These are phyloP conservation scores for Persicaria tinctoria DNA, from an alignment of 148 eudicot species.

Conservation along the genomic window DNA sequence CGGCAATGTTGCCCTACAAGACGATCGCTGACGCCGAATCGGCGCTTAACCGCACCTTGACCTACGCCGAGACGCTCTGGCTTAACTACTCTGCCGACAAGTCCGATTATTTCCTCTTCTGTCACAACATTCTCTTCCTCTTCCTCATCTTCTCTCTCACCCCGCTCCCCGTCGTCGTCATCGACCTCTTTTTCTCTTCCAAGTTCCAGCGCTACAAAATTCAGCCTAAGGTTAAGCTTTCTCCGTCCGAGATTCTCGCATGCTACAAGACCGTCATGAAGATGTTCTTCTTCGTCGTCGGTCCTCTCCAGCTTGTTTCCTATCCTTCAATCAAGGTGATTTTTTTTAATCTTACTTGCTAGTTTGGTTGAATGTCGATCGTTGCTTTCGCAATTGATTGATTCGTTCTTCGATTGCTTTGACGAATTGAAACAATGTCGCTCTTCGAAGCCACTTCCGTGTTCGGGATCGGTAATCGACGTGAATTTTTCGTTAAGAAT, in stretches of 20 bases:
- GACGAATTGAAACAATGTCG: conserved; percentile 3
- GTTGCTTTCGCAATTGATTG: background rate
- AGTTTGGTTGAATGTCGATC: conserved; percentile 2
- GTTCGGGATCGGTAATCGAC: background rate
- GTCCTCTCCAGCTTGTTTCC: conserved; percentile 78
- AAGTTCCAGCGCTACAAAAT: conserved; percentile 48
- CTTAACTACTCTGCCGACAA: conserved; percentile 64
- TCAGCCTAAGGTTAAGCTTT: conserved; percentile 64
- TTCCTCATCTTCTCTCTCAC: conserved; percentile 56
- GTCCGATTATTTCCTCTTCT: conserved; percentile 73
- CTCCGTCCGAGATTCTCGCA: conserved; percentile 31
- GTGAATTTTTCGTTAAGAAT: background rate
- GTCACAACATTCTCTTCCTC: conserved; percentile 77
- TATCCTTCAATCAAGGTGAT: conserved; percentile 59
- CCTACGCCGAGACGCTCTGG: conserved; percentile 64
- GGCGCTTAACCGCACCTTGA: conserved; percentile 46
- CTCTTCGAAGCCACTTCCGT: background rate
- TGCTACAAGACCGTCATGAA: conserved; percentile 75
- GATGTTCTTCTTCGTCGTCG: conserved; percentile 62
- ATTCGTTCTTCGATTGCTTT: background rate
- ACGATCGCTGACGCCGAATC: conserved; percentile 46
- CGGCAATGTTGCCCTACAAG: conserved; percentile 59
- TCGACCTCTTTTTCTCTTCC: conserved; percentile 27
- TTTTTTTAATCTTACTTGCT: background rate
- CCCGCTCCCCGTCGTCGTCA: conserved; percentile 43